phyloP scores from a whole-genome alignment of 2,329 filamentous ascomycete genomes.

The Neonectria sp. region DNA sequence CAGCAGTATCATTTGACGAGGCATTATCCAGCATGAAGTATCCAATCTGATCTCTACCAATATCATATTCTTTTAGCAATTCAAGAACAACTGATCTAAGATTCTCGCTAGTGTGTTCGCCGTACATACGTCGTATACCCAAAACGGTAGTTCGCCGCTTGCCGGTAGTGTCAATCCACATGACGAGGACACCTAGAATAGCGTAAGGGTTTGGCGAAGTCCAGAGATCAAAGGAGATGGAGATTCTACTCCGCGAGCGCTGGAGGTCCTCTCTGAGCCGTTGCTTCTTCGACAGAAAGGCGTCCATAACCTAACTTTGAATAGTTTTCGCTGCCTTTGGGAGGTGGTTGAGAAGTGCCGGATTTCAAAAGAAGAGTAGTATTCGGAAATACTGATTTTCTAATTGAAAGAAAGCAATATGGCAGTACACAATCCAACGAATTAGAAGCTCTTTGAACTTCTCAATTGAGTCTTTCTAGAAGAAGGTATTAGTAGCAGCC shows the following conservation, averaged over 20 bases:
- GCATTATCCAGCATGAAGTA: not conserved
- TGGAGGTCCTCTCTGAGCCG: not conserved
- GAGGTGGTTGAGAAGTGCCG: not conserved
- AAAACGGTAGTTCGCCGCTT: too few relatives aligned
- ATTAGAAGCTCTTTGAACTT: not conserved
- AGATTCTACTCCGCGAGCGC: not conserved
- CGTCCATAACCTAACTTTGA: not conserved
- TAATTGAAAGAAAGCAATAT: not conserved
- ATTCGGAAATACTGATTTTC: not conserved
- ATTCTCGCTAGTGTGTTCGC: too few relatives aligned
- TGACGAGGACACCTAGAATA: too few relatives aligned
- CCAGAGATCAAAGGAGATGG: not conserved
- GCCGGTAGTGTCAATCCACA: too few relatives aligned
- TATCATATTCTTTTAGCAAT: not conserved
- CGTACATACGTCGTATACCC: too few relatives aligned
- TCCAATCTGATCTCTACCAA: not conserved
- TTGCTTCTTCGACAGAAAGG: not conserved
- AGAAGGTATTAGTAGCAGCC: not conserved
- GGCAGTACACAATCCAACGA: not conserved
- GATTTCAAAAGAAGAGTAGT: not conserved
- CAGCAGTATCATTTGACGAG: not conserved
- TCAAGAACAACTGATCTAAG: too few relatives aligned
- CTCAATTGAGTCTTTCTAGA: not conserved
- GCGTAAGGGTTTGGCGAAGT: too few relatives aligned
- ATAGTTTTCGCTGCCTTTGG: constrained; percentile 1